Conservation (phyloP, 73 alveolate genomes). For the Paramecium sonneborni region DNA sequence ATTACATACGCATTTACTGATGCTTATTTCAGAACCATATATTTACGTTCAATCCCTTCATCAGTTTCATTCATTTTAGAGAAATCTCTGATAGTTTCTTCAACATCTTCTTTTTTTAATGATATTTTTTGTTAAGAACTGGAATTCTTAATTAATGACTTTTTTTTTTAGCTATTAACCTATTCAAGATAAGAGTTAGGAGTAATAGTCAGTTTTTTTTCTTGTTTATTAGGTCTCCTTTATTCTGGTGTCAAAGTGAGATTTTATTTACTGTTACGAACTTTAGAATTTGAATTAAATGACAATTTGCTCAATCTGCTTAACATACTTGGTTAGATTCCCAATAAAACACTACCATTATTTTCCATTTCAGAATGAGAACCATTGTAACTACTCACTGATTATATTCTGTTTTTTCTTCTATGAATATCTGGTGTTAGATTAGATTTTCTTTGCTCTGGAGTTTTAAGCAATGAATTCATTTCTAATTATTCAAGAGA, state of each 20-base stretch:
- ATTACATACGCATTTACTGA: conserved; percentile 42
- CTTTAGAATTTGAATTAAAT: neutral
- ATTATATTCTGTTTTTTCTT: conserved; percentile 10
- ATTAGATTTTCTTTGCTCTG: neutral
- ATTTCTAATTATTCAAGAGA: neutral
- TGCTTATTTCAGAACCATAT: neutral
- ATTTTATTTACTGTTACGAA: neutral
- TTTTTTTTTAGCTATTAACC: neutral
- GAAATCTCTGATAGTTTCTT: conserved; percentile 46
- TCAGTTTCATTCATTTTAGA: conserved; percentile 41
- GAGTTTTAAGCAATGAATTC: conserved; percentile 4
- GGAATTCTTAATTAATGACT: neutral
- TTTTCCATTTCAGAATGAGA: neutral
- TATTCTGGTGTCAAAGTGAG: neutral
- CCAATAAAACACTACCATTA: neutral
- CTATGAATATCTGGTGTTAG: conserved; percentile 8
- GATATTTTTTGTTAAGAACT: neutral
- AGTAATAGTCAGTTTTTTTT: neutral
- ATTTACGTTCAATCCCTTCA: neutral
- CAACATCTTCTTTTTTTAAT: neutral
- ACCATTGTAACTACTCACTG: conserved; percentile 40
- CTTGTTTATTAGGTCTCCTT: neutral
- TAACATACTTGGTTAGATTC: neutral
- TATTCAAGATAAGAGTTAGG: neutral
- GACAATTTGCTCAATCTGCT: conserved; percentile 9